Percentiles rank a stretch among this genome's conserved stretches.
Evolutionary conservation across 139 green algal genomes (phyloP).

Genomic region (Spirogloea muscicola): DNA sequence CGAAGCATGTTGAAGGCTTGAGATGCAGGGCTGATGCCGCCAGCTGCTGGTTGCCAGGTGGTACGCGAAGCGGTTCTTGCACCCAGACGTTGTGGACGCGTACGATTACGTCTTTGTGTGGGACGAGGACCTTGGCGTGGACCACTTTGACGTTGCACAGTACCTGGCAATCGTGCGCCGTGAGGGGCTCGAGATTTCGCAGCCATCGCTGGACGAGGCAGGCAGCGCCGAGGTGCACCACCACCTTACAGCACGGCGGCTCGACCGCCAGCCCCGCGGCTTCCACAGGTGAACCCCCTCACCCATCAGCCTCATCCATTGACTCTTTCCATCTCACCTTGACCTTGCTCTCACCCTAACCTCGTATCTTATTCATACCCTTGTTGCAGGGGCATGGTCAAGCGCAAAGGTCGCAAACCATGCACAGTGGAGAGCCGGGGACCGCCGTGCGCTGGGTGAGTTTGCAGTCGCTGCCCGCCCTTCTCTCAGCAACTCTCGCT

Average conservation of each 20-base stretch:
- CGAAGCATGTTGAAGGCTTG: too few species aligned
- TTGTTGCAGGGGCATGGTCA: neutral
- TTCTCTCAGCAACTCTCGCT: neutral
- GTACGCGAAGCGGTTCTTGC: conserved; percentile 38
- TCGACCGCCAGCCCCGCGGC: neutral
- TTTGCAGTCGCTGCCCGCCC: too few species aligned
- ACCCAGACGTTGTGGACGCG: conserved; percentile 34
- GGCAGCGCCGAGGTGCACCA: neutral
- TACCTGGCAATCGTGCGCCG: too few species aligned
- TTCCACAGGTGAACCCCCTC: neutral
- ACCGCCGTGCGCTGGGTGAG: too few species aligned
- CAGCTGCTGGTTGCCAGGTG: conserved; percentile 26
- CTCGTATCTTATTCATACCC: too few species aligned
- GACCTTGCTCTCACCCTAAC: too few species aligned
- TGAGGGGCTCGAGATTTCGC: too few species aligned
- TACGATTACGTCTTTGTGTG: conserved; percentile 39
- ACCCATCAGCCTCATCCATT: neutral
- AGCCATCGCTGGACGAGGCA: neutral
- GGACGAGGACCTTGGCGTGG: conserved; percentile 31
- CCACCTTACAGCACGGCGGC: neutral
- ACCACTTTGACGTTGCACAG: conserved; percentile 7
- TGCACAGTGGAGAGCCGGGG: too few species aligned
- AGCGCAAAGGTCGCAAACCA: too few species aligned
- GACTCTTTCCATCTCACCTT: neutral
- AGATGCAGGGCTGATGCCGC: too few species aligned